Percentiles rank a stretch among this genome's conserved stretches.
These are phyloP conservation scores for Acanthamoeba divionensis DNA, from an alignment of 208 protist species.

Conservation along the genomic window DNA sequence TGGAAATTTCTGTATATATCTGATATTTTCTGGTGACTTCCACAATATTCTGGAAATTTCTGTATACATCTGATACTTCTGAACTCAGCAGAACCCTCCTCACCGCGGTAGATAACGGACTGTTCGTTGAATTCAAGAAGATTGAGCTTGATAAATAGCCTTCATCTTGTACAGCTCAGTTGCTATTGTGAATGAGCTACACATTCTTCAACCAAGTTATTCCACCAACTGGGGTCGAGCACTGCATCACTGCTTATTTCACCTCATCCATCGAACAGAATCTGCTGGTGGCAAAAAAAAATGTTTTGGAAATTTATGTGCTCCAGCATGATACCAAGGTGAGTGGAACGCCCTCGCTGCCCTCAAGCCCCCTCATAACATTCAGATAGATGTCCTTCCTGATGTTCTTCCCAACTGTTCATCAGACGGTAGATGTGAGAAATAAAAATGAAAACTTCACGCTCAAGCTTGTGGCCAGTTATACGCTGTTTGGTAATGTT, in stretches of 20 bases:
- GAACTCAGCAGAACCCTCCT: no score
- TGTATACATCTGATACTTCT: no score
- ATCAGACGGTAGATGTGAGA: neutral
- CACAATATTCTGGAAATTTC: no score
- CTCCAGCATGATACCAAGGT: neutral
- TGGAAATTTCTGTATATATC: no score
- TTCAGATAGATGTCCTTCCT: neutral
- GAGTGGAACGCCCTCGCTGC: neutral
- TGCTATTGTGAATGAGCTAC: constrained; percentile 35
- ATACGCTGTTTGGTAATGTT: constrained; percentile 29
- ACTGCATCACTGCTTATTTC: constrained; percentile 11
- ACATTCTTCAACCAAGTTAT: constrained; percentile 25
- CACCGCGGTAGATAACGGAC: no score
- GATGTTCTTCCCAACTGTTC: neutral
- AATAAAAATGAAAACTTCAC: constrained; percentile 1
- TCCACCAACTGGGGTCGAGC: constrained; percentile 28
- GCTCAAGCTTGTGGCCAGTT: neutral
- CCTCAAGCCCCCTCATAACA: neutral
- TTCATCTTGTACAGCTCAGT: no score
- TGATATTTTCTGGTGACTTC: no score
- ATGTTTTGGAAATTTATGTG: constrained; percentile 39
- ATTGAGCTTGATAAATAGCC: no score
- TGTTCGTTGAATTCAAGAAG: no score
- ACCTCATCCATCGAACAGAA: neutral
- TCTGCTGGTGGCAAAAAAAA: constrained; percentile 22